phyloP scores from a whole-genome alignment of 257 asterid genomes.

The Salvia hispanica region DNA sequence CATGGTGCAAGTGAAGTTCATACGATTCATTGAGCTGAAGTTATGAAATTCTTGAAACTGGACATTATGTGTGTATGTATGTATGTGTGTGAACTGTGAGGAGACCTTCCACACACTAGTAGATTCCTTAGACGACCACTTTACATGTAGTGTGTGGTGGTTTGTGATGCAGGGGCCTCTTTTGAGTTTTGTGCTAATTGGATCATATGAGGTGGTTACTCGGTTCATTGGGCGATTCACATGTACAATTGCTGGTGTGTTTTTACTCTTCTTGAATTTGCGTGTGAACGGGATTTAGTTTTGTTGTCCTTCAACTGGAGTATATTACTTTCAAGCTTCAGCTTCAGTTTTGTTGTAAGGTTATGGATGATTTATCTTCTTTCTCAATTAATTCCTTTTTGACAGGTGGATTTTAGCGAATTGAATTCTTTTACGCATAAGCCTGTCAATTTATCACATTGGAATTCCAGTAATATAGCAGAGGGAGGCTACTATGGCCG shows the following conservation, averaged over 20 bases:
- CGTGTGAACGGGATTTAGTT: constrained; percentile 25
- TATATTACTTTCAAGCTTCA: not conserved
- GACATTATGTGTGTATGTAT: not conserved
- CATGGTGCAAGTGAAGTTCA: constrained; percentile 5
- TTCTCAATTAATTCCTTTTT: constrained; percentile 17
- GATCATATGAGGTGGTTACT: constrained; percentile 56
- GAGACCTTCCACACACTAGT: not conserved
- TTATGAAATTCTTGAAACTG: not conserved
- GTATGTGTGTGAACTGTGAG: not conserved
- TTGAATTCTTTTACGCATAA: constrained; percentile 27
- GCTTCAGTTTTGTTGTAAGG: not conserved
- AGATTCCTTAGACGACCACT: not conserved
- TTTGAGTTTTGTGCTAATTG: constrained; percentile 35
- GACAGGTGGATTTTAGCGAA: constrained; percentile 44
- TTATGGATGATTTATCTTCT: constrained; percentile 12
- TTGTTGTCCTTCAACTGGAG: constrained; percentile 9
- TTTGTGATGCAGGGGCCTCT: constrained; percentile 35
- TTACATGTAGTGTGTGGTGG: constrained; percentile 26
- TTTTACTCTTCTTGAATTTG: constrained; percentile 24
- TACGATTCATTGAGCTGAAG: not conserved
- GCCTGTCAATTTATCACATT: constrained; percentile 31
- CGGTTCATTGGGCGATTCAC: constrained; percentile 38
- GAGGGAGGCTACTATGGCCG: constrained; percentile 46
- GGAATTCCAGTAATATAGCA: constrained; percentile 28
- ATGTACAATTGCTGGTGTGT: constrained; percentile 43